A percentile compares a stretch with the other conserved stretches of the same genome.
These are phyloP conservation scores for Inonotus obliquus DNA, from an alignment of 1,284 basidiomycete genomes.

Conservation along the genomic window DNA sequence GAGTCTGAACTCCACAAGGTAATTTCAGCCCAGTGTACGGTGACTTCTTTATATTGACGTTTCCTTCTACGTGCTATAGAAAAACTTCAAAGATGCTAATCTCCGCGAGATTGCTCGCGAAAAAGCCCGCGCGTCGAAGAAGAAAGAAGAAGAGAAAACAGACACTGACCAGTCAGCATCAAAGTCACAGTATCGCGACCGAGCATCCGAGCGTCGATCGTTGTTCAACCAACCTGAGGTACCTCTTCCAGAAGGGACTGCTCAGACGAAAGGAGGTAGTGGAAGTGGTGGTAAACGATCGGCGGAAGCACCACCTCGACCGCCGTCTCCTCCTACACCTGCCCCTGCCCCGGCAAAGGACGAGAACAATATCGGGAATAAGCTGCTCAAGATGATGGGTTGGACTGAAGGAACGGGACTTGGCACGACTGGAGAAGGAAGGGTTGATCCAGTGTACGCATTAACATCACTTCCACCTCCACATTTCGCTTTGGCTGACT, in stretches of 20 bases:
- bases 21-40: constrained; percentile 11
- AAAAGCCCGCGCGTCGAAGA: constrained; percentile 46
- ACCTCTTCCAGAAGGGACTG: constrained; percentile 51
- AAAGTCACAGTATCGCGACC: constrained; percentile 78
- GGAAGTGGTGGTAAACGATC: constrained; percentile 42
- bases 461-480: not conserved
- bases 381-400: constrained; percentile 92
- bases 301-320: constrained; percentile 58
- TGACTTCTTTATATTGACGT: not conserved
- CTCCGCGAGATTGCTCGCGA: constrained; percentile 70
- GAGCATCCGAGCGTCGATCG: constrained; percentile 82
- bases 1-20: constrained; percentile 93
- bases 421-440: constrained; percentile 73
- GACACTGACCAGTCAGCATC: constrained; percentile 34
- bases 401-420: constrained; percentile 90
- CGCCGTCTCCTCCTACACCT: constrained; percentile 57
- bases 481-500: constrained; percentile 20
- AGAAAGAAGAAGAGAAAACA: constrained; percentile 31
- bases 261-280: constrained; percentile 30
- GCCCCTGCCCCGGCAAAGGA: constrained; percentile 69
- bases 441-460: constrained; percentile 79
- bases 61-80: constrained; percentile 43
- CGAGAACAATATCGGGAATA: constrained; percentile 82
- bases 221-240: constrained; percentile 88
- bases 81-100: constrained; percentile 71